Conservation (phyloP, 306 rosid genomes). For the Casuarina cunninghamiana region DNA sequence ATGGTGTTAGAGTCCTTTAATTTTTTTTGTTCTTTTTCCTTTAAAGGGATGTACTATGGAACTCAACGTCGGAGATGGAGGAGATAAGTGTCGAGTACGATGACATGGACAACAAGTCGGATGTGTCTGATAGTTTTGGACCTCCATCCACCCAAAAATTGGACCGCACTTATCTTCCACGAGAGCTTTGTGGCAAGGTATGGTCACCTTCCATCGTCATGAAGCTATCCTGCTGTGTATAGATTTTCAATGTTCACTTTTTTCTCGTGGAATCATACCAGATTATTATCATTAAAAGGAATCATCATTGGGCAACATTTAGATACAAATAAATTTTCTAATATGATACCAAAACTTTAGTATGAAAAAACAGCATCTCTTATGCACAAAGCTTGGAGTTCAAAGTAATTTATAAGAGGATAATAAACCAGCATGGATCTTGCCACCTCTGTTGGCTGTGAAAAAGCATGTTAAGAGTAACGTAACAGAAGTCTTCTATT, state of each 20-base stretch:
- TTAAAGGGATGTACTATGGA: slow-evolving; percentile 24
- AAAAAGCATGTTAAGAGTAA: too few relatives aligned
- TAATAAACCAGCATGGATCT: too few relatives aligned
- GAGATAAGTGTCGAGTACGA: slow-evolving; percentile 50
- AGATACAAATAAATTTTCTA: too few relatives aligned
- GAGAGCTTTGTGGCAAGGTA: slow-evolving; percentile 38
- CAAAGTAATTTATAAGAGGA: too few relatives aligned
- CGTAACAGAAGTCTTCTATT: too few relatives aligned
- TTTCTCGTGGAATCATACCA: background rate
- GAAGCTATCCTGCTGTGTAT: background rate
- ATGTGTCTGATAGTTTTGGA: slow-evolving; percentile 33
- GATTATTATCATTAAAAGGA: too few relatives aligned
- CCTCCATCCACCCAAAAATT: slow-evolving; percentile 23
- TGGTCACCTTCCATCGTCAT: background rate
- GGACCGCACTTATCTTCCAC: slow-evolving; percentile 28
- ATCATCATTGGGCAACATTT: too few relatives aligned
- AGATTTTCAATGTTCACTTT: background rate
- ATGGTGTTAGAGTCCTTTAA: background rate
- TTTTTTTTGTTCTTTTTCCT: background rate
- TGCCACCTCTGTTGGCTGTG: too few relatives aligned
- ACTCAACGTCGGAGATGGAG: slow-evolving; percentile 35
- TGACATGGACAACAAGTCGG: slow-evolving; percentile 41
- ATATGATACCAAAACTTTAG: too few relatives aligned
- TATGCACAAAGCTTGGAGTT: too few relatives aligned
- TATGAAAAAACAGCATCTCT: too few relatives aligned